Evolutionary conservation across 805 yeast species (phyloP), one percentile per base, ranked within the genome.

Genomic region (Saturnispora gosingensis): DNA sequence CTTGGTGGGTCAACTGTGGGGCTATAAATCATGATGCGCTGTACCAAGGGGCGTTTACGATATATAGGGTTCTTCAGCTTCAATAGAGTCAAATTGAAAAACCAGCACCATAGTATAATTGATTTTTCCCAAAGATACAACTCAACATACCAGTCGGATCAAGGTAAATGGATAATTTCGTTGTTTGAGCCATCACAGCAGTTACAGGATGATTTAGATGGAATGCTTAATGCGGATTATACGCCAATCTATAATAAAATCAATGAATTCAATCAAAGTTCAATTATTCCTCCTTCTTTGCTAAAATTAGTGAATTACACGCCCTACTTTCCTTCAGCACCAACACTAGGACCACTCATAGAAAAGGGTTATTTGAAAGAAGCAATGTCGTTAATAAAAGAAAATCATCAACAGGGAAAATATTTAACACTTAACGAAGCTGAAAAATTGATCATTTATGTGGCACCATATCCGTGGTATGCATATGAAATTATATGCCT

Each of bases 341-440:
- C 52, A 5, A 44, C 51, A 5, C 18, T 53, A 8, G 53, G 50
- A 16, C 25, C 44, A 20, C 27, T 47, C 3, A 27, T 51, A 15
- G 28, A 45, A 16, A 38, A 49, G 15, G 54, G 49, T 4, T 32
- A 50, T 22, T 25, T 54, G 9, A 50, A 42, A 16, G 43, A 53
- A 20, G 52, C 53, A 2, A 34, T 53, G 36, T 35, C 40, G 6
- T 11, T 54, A 3, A 53, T 62, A 6, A 35, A 43, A 5, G 22
- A 46, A 2, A 46, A 49, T 3, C 53, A 46, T 20, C 18, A 38
- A 3, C 13, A 43, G 3, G 58, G 55, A 1, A 49, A 20, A 0
- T 53, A 27, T 43, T 43, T 64, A 32, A 57, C 62, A 2, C 60
- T 61, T 2, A 27, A 28, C 3, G 67, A 65, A 55, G 56, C 63